Evolutionary conservation across 805 yeast genomes (phyloP).

Genomic region (Wickerhamiella lipophila): DNA sequence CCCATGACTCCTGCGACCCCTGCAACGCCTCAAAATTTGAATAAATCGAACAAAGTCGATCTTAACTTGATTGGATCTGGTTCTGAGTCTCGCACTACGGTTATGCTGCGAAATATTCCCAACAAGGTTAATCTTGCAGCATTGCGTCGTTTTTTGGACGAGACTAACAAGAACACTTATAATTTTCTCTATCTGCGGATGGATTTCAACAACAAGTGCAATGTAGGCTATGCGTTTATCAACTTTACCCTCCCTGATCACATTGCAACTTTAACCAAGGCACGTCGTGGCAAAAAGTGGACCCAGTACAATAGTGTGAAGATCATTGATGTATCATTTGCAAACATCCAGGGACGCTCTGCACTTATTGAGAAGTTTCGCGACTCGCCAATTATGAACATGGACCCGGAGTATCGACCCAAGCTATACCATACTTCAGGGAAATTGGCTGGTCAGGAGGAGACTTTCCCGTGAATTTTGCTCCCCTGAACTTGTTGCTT

Average conservation of each 20-base stretch:
- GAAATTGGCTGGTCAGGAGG: conserved; percentile 32
- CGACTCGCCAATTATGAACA: conserved; percentile 39
- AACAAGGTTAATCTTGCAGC: conserved; percentile 37
- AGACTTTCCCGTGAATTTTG: conserved; percentile 29
- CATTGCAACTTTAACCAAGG: conserved; percentile 35
- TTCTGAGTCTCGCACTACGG: conserved; percentile 33
- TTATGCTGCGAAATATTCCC: conserved; percentile 45
- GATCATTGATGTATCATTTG: conserved; percentile 40
- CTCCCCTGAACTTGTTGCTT: conserved; percentile 1
- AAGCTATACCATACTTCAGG: conserved; percentile 37
- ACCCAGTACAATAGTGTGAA: conserved; percentile 37
- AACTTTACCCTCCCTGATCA: conserved; percentile 36
- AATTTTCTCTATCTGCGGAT: conserved; percentile 37
- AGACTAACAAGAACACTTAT: conserved; percentile 31
- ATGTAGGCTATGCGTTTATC: conserved; percentile 45
- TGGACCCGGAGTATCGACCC: conserved; percentile 37
- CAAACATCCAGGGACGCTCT: conserved; percentile 39
- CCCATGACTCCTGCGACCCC: conserved; percentile 4
- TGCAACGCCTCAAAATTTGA: not conserved
- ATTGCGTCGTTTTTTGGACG: conserved; percentile 36
- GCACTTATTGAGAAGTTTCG: conserved; percentile 38
- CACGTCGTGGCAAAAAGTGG: conserved; percentile 39
- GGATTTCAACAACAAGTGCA: conserved; percentile 41
- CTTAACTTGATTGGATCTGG: not conserved
- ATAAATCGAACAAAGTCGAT: conserved; percentile 9